phyloP scores from a whole-genome alignment of 805 yeast genomes.

The Sungouiella blattae region DNA sequence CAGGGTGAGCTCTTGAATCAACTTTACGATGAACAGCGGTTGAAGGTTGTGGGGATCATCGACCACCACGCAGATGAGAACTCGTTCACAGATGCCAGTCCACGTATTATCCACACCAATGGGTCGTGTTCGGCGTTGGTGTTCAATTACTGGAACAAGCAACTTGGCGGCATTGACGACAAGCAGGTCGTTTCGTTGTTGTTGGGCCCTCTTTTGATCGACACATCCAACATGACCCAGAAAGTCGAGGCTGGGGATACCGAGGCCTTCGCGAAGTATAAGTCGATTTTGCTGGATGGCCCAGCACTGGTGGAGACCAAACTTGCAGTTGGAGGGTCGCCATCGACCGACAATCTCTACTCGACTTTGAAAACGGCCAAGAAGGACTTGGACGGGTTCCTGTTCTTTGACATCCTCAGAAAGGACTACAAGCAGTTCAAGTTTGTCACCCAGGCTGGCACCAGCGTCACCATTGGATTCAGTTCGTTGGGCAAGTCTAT shows the following conservation, averaged over 20 bases:
- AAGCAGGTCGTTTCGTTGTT: conserved; percentile 44
- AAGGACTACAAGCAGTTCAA: conserved; percentile 82
- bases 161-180: conserved; percentile 13
- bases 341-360: conserved; percentile 16
- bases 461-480: conserved; percentile 55
- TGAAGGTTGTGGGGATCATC: conserved; percentile 55
- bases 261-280: conserved; percentile 40
- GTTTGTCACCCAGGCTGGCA: conserved; percentile 24
- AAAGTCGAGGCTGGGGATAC: conserved; percentile 63
- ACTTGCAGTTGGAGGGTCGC: conserved; percentile 5
- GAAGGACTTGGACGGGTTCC: conserved; percentile 61
- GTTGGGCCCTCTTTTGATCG: conserved; percentile 69
- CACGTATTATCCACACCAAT: conserved; percentile 55
- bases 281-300: conserved; percentile 13
- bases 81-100: conserved; percentile 45
- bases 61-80: conserved; percentile 87
- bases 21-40: conserved; percentile 19
- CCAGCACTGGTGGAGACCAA: neutral
- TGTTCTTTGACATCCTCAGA: conserved; percentile 57
- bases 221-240: conserved; percentile 64
- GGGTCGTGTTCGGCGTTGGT: conserved; percentile 86
- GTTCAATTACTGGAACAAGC: conserved; percentile 53
- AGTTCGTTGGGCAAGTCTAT: conserved; percentile 69
- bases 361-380: conserved; percentile 45
- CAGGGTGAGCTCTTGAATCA: conserved; percentile 46